Percentiles rank a stretch among this genome's conserved stretches.
Conservation (phyloP, 2,329 filamentous ascomycete species). For the Aspergillus texensis region DNA sequence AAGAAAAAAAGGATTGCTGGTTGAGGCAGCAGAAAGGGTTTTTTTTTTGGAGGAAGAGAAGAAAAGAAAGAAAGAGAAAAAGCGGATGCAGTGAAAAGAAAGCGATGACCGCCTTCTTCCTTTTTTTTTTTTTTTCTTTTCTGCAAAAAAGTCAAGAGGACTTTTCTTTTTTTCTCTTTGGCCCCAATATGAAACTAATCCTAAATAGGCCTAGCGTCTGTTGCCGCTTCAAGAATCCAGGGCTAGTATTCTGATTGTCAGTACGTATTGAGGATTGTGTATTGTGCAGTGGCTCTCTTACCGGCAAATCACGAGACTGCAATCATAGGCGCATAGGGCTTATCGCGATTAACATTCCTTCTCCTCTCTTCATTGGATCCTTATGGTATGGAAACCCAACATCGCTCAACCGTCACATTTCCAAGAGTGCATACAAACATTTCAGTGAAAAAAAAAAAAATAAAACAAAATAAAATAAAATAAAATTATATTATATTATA, state of each 20-base stretch:
- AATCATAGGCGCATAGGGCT: background rate
- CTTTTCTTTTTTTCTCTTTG: slow-evolving; percentile 22
- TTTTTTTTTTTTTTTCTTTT: slow-evolving; percentile 16
- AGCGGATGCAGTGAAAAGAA: slow-evolving; percentile 27
- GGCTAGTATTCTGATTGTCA: slow-evolving; percentile 10
- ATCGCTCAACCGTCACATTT: no score
- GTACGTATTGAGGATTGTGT: background rate
- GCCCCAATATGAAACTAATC: slow-evolving; percentile 26
- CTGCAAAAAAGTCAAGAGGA: slow-evolving; percentile 37
- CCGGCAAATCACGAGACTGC: slow-evolving; percentile 10
- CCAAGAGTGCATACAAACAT: no score
- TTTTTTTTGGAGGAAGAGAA: slow-evolving; percentile 13
- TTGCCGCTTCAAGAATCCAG: slow-evolving; percentile 25
- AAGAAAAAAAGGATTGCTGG: slow-evolving; percentile 28
- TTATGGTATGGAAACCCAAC: no score
- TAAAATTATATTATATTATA: background rate
- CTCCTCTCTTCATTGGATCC: background rate
- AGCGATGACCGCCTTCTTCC: slow-evolving; percentile 15
- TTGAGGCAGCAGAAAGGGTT: slow-evolving; percentile 31
- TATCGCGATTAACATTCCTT: background rate
- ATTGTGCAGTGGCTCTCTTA: background rate
- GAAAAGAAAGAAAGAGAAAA: slow-evolving; percentile 28
- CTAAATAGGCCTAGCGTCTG: slow-evolving; percentile 13
- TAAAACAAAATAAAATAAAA: no score
- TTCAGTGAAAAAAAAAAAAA: background rate